phyloP scores from a whole-genome alignment of 1,284 basidiomycete species.

The Ganoderma sp. region DNA sequence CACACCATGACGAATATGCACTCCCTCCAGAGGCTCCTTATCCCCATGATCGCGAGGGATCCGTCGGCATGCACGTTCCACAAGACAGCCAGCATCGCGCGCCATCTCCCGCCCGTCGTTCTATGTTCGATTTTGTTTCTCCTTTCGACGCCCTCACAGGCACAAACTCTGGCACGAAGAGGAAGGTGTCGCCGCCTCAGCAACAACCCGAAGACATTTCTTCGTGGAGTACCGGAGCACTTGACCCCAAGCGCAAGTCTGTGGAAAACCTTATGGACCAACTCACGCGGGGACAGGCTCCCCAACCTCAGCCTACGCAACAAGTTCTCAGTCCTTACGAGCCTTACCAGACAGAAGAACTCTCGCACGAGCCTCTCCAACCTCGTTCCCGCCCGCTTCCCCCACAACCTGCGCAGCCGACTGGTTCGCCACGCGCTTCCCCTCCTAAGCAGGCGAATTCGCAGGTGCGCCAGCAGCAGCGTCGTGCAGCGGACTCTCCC shows the following conservation, averaged over 20 bases:
- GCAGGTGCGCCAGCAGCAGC: slow-evolving; percentile 36
- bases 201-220: slow-evolving; percentile 54
- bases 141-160: slow-evolving; percentile 74
- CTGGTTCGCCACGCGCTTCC: slow-evolving; percentile 66
- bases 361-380: slow-evolving; percentile 48
- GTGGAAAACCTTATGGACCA: slow-evolving; percentile 80
- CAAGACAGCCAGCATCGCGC: slow-evolving; percentile 49
- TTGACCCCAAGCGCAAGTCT: slow-evolving; percentile 76
- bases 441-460: slow-evolving; percentile 57
- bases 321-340: slow-evolving; percentile 47
- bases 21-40: slow-evolving; percentile 49
- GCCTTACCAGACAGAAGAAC: slow-evolving; percentile 50
- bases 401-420: slow-evolving; percentile 54
- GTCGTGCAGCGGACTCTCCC: slow-evolving; percentile 43
- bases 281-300: slow-evolving; percentile 59
- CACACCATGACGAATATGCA: slow-evolving; percentile 43
- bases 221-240: slow-evolving; percentile 53
- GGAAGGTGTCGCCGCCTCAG: slow-evolving; percentile 60
- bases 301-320: slow-evolving; percentile 44
- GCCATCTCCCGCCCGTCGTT: slow-evolving; percentile 73
- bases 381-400: slow-evolving; percentile 56
- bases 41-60: slow-evolving; percentile 46
- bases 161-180: slow-evolving; percentile 56
- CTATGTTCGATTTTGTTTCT: slow-evolving; percentile 82
- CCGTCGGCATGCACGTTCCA: slow-evolving; percentile 27